Evolutionary conservation across 2,329 filamentous ascomycete genomes (phyloP), one percentile per base, ranked within the genome.

Genomic region (Claviceps africana): DNA sequence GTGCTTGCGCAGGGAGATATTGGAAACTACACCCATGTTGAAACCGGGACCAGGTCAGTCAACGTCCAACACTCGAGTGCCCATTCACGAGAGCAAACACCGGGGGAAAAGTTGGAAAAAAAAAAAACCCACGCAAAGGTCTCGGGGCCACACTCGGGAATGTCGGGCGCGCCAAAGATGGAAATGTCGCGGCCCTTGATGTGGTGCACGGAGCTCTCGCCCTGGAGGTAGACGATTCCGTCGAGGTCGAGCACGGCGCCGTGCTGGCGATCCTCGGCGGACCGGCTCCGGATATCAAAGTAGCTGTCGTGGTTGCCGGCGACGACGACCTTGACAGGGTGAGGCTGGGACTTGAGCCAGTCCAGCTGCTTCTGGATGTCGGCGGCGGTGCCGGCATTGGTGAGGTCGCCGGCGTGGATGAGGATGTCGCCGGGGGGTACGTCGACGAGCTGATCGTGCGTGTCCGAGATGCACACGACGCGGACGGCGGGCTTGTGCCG

Each of bases 401-500:
- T 85, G 61, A 95, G 73, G 68, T 97, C 91, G 39, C 91, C 91
- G 2, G 88, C 86, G 64, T 96, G 91, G 59, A 97, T 85, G 48
- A 97, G 78, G 22, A 96, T 73, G 65, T 96, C 89, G 52, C 89
- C 90, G 10, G 76, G 68, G 0, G 89, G 88, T 1, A 94, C 73
- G 19, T 67, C 59, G 8, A 79, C 70, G 10, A 74, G 74, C 43
- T 77, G 73, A 54, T 79, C 81, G 69, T 96, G 91, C 0, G 91
- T 96, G 69, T 96, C 91, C 10, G 88, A 91, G 57, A 96, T 81
- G 68, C 88, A 95, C 56, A 96, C 86, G 28, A 96, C 76, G 54
- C 82, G 82, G 62, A 96, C 79, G 7, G 78, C 70, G 1, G 70
- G 72, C 52, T 71, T 72, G 52, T 74, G 70, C 33, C 71, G 71